Evolutionary conservation across 1,139 yeast species (phyloP), one percentile per base, ranked within the genome.

Genomic region (Taphrina deformans): DNA sequence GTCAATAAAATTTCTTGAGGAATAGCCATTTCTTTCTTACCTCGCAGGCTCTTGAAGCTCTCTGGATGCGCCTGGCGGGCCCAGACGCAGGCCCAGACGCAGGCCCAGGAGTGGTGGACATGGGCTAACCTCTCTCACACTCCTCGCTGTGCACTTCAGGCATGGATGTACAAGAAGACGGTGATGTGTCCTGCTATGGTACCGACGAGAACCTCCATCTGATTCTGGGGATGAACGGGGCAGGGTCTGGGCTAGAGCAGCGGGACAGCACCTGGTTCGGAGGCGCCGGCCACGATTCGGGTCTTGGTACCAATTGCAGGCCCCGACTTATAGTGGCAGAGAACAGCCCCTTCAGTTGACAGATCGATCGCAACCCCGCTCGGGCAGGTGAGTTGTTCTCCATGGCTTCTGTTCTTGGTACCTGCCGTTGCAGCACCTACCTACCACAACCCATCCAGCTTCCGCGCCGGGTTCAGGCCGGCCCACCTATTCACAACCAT

Each of bases 31-130:
- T n/a, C 52, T 21, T 31, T n/a, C 52, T 21, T 31, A 61, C 65
- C 46, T 61, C 65, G 46, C 65, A 61, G 10, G 65, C 65, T 14
- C 65, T 12, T 12, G 65, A 61, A n/a, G 65, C 65, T 14, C 65
- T 31, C 31, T 61, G 65, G 2, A 52, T 61, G 31, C 65, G 55
- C 27, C 63, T 21, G 46, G 58, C 58, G 9, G 58, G 48, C 27
- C 48, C 48, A 44, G 48, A n/a, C n/a, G n/a, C n/a, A n/a, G n/a
- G n/a, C n/a, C n/a, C n/a, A n/a, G n/a, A n/a, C n/a, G n/a, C n/a
- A 16, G 58, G 48, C 27, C 48, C 48, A 44, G 48, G 48, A 3
- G 48, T 10, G 6, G 48, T n/a, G 24, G 48, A 44, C 48, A 44
- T 44, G 48, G n/a, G n/a, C 48, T 44, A 12, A 6, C 5, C 16